phyloP scores from a whole-genome alignment of 2,329 filamentous ascomycete genomes.

The Aspergillus ibericus region DNA sequence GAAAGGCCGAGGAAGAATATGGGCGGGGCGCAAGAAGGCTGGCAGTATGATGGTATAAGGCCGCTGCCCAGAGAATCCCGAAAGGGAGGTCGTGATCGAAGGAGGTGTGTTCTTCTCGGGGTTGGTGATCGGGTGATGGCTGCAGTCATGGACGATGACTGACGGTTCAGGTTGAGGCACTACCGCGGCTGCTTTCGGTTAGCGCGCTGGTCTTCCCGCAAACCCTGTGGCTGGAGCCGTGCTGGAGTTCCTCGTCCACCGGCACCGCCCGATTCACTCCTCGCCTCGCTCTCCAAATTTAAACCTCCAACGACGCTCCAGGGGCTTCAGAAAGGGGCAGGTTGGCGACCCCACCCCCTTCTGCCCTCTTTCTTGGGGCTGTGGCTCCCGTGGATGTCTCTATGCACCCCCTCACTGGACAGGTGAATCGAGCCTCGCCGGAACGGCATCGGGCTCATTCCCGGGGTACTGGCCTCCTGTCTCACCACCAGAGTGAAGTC shows the following conservation, averaged over 20 bases:
- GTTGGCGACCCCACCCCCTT: too few relatives aligned
- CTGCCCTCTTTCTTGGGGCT: too few relatives aligned
- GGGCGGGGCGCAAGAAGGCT: slow-evolving; percentile 21
- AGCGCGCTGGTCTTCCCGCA: slow-evolving; percentile 29
- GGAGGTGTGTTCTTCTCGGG: slow-evolving; percentile 24
- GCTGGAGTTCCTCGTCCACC: not conserved
- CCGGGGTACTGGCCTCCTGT: not conserved
- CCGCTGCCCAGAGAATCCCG: slow-evolving; percentile 29
- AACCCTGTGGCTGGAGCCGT: slow-evolving; percentile 23
- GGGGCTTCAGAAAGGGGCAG: not conserved
- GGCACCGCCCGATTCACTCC: not conserved
- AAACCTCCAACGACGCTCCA: not conserved
- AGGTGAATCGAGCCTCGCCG: not conserved
- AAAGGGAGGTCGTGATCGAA: slow-evolving; percentile 25
- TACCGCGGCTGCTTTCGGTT: slow-evolving; percentile 44
- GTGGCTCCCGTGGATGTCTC: too few relatives aligned
- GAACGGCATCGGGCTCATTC: not conserved
- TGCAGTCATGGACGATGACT: slow-evolving; percentile 34
- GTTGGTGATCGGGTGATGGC: slow-evolving; percentile 34
- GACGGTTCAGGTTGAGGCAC: slow-evolving; percentile 41
- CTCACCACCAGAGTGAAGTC: not conserved
- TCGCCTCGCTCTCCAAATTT: not conserved
- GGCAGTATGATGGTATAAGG: slow-evolving; percentile 20
- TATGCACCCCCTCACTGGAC: not conserved
- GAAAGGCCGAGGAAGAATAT: slow-evolving; percentile 14